Evolutionary conservation across 179 eudicot genomes (phyloP).

Genomic region (Heliamphora pulchella): DNA sequence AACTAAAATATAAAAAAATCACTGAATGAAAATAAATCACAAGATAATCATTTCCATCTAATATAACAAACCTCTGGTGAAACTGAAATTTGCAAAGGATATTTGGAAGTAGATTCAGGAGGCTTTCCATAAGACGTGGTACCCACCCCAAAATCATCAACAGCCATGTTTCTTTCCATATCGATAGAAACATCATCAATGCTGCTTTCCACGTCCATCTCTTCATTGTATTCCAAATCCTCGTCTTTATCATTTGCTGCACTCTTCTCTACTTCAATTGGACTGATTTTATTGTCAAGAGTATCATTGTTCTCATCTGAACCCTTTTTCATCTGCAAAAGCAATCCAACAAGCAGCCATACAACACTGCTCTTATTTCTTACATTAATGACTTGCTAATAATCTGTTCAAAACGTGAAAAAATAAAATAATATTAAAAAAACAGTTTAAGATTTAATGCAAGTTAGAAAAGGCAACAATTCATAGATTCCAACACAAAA

Average conservation of each 20-base stretch:
- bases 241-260: slow-evolving; percentile 35
- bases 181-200: slow-evolving; percentile 51
- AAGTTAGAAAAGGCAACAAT: not conserved
- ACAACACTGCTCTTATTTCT: not conserved
- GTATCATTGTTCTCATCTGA: slow-evolving; percentile 26
- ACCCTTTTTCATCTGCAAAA: slow-evolving; percentile 54
- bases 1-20: slow-evolving; percentile 7
- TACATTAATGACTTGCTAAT: not conserved
- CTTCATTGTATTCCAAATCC: slow-evolving; percentile 34
- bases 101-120: slow-evolving; percentile 31
- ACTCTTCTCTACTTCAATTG: slow-evolving; percentile 30
- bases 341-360: slow-evolving; percentile 16
- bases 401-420: not conserved
- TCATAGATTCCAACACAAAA: not conserved
- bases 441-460: not conserved
- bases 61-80: slow-evolving; percentile 59
- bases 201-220: slow-evolving; percentile 38
- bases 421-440: not conserved
- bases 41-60: slow-evolving; percentile 16
- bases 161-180: slow-evolving; percentile 30
- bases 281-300: slow-evolving; percentile 21
- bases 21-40: slow-evolving; percentile 3
- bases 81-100: slow-evolving; percentile 35
- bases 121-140: slow-evolving; percentile 25
- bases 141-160: slow-evolving; percentile 27